Evolutionary conservation across 2,329 filamentous ascomycete genomes (phyloP).

Genomic region (Aspergillus persii): DNA sequence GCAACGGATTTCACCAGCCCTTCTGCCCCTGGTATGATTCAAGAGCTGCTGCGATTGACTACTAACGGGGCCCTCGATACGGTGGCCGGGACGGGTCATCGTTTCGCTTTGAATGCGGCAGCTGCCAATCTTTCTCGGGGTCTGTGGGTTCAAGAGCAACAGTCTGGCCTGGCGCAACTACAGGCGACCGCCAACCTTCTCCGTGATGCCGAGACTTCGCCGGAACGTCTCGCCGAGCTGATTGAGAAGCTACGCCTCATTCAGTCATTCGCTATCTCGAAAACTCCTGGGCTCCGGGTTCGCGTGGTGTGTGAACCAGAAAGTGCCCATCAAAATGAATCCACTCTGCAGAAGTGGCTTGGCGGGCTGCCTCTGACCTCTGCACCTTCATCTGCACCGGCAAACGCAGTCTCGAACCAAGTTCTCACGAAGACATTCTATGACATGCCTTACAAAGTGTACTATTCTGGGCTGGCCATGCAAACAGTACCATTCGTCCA

Average conservation of each 20-base stretch:
- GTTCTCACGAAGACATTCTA: slow-evolving; percentile 73
- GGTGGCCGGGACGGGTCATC: slow-evolving; percentile 86
- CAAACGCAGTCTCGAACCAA: slow-evolving; percentile 31
- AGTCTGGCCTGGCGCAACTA: slow-evolving; percentile 86
- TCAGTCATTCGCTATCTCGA: slow-evolving; percentile 72
- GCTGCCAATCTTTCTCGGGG: slow-evolving; percentile 73
- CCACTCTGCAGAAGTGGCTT: slow-evolving; percentile 70
- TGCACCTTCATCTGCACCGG: slow-evolving; percentile 33
- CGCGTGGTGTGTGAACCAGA: slow-evolving; percentile 83
- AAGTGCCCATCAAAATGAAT: slow-evolving; percentile 67
- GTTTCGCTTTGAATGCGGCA: slow-evolving; percentile 79
- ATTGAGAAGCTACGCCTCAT: slow-evolving; percentile 83
- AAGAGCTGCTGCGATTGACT: slow-evolving; percentile 80
- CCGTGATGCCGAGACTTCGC: slow-evolving; percentile 65
- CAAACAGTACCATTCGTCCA: slow-evolving; percentile 82
- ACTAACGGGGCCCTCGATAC: slow-evolving; percentile 88
- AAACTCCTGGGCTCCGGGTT: slow-evolving; percentile 66
- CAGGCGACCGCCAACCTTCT: slow-evolving; percentile 73
- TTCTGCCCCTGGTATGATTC: slow-evolving; percentile 76
- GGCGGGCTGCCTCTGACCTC: slow-evolving; percentile 52
- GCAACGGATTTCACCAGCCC: slow-evolving; percentile 89
- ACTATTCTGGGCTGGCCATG: slow-evolving; percentile 81
- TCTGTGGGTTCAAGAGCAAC: slow-evolving; percentile 74
- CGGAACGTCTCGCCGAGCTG: slow-evolving; percentile 69
- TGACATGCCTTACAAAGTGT: slow-evolving; percentile 93